These are phyloP conservation scores for Otatea glauca DNA, from an alignment of 176 grass and related monocot species.

Conservation along the genomic window DNA sequence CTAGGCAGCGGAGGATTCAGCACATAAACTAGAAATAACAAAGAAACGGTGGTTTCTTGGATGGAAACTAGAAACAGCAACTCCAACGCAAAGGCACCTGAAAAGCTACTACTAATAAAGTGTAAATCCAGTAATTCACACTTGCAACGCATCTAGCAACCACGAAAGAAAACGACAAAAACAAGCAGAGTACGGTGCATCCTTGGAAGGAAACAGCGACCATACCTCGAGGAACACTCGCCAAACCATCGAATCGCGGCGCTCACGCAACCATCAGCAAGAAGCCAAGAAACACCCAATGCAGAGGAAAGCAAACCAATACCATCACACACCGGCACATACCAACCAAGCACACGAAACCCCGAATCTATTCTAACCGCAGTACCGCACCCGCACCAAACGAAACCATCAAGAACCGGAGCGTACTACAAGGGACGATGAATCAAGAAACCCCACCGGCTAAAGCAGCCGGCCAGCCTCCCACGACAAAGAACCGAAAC, in stretches of 20 bases:
- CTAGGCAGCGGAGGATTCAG: background rate
- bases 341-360: background rate
- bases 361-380: constrained; percentile 11
- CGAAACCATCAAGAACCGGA: constrained; percentile 9
- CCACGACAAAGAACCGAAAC: background rate
- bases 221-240: background rate
- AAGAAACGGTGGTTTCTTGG: constrained; percentile 1
- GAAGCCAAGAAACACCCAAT: background rate
- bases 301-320: background rate
- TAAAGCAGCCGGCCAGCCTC: background rate
- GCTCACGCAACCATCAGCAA: background rate
- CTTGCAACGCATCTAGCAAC: background rate
- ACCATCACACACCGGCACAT: background rate
- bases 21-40: background rate
- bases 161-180: background rate
- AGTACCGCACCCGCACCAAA: constrained; percentile 19
- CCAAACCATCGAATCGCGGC: background rate
- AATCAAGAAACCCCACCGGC: background rate
- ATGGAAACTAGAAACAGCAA: background rate
- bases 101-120: background rate
- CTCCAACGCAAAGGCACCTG: background rate
- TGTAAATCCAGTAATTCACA: background rate
- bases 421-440: constrained; percentile 9
- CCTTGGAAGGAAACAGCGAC: background rate
- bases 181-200: background rate